Evolutionary conservation across 2,329 filamentous ascomycete species (phyloP).

Genomic region (Calonectria henricotiae): DNA sequence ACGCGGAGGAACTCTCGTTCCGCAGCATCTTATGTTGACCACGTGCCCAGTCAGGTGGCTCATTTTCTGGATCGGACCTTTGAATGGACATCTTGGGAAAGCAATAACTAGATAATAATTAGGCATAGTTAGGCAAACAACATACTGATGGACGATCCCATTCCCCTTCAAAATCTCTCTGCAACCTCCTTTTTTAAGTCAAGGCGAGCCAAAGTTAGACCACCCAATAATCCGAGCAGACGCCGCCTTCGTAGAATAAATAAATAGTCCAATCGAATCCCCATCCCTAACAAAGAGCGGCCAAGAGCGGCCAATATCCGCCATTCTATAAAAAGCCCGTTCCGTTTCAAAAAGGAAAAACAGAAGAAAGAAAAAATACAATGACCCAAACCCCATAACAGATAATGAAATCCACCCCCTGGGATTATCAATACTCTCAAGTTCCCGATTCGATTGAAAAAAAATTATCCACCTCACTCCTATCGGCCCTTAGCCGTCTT

Average conservation of each 20-base stretch:
- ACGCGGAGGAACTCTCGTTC: conserved; percentile 46
- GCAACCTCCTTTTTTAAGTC: conserved; percentile 28
- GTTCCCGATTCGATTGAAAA: conserved; percentile 5
- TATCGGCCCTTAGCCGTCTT: conserved; percentile 50
- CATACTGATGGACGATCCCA: neutral
- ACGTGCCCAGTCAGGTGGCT: conserved; percentile 14
- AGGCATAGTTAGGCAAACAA: conserved; percentile 3
- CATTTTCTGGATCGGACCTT: too few relatives aligned
- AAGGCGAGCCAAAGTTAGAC: conserved; percentile 16
- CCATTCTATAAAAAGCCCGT: conserved; percentile 34
- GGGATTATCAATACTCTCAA: conserved; percentile 4
- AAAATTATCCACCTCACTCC: neutral
- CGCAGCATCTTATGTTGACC: conserved; percentile 23
- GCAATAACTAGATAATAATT: too few relatives aligned
- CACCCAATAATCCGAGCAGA: conserved; percentile 32
- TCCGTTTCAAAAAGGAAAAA: conserved; percentile 29
- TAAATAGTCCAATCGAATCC: conserved; percentile 36
- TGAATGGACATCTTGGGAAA: too few relatives aligned
- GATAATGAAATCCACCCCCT: conserved; percentile 15
- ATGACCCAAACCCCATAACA: conserved; percentile 24
- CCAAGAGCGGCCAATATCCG: conserved; percentile 30
- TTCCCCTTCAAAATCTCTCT: conserved; percentile 15
- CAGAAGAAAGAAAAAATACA: conserved; percentile 27
- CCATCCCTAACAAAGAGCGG: conserved; percentile 29
- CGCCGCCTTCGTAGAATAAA: conserved; percentile 31